These are phyloP conservation scores for Carex pumila DNA, from an alignment of 176 grass and related monocot genomes.

Conservation along the genomic window DNA sequence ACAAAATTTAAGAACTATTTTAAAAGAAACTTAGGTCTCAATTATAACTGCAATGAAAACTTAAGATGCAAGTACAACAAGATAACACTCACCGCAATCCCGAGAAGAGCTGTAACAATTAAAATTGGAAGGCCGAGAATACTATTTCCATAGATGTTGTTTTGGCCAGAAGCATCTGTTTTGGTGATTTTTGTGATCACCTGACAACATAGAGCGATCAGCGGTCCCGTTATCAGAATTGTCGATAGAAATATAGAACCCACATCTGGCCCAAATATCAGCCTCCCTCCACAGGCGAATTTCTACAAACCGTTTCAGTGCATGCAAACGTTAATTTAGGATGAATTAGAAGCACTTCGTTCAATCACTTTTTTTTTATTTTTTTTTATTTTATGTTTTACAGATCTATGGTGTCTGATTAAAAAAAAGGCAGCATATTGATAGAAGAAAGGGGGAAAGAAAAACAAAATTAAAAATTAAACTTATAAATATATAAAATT, in stretches of 20 bases:
- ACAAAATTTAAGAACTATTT: background rate
- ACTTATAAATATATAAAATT: background rate
- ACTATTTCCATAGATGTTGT: background rate
- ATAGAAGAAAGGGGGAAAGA: too few species aligned
- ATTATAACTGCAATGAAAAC: background rate
- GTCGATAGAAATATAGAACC: conserved; percentile 59
- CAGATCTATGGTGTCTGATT: background rate
- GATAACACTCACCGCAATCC: conserved; percentile 24
- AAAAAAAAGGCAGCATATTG: background rate
- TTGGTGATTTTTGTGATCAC: conserved; percentile 49
- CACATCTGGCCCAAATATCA: conserved; percentile 88
- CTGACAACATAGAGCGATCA: conserved; percentile 55
- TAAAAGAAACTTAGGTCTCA: background rate
- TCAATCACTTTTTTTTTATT: background rate
- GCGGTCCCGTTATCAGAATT: conserved; percentile 41
- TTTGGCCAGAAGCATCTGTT: background rate
- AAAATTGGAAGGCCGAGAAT: conserved; percentile 57
- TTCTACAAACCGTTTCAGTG: conserved; percentile 35
- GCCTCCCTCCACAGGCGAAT: conserved; percentile 69
- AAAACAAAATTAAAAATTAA: too few species aligned
- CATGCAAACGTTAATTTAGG: background rate
- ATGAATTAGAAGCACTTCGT: background rate
- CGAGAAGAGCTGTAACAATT: conserved; percentile 30
- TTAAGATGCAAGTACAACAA: background rate
- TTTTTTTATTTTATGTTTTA: background rate